Base-by-base conservation (phyloP, 768 basidiomycete genomes). In the Hygrophoropsis aurantiaca region DNA sequence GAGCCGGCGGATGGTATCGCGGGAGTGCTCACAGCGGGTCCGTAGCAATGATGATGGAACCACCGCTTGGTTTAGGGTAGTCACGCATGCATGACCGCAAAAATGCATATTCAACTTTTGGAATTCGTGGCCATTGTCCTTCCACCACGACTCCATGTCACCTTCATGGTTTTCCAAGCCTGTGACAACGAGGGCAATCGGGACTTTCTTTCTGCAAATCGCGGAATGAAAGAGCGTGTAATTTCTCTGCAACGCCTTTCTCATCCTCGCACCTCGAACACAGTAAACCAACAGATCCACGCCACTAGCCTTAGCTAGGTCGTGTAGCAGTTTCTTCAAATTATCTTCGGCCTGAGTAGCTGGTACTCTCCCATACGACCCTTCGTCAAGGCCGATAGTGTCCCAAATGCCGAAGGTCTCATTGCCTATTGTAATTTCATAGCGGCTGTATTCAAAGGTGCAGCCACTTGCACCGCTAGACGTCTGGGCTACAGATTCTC, bases 81-180 rank as follows among this genome's bases (percentile, higher is more conserved):
- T 74, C 42, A 75, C 62, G 47, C 75, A 75, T 15, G 71, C 75
- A n/a, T 70, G 64, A 7, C 58, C 66, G 16, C 60, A 49, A n/a
- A 74, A 73, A 34, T 49, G 46, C 58, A 75, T 77, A 23, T 60
- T 60, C 40, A 66, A 55, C 23, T 39, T 47, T 35, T 51, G 55
- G 42, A 77, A 64, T 2, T 51, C 52, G 30, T 50, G 50, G 40
- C 65, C 54, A 42, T 73, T 73, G 36, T 43, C 47, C 4, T 23
- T 30, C 74, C 72, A 75, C 74, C 74, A 75, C 36, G 53, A 51
- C 1, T 63, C 61, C 61, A 70, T 70, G 16, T 60, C 56, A 2
- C 9, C 15, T 3, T 64, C 50, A 24, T 70, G 59, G 34, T 68
- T 62, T 51, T 69, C 69, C 35, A 68, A 49, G 18, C 57, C 61